Evolutionary conservation across 164 flowering plant genomes (phyloP).

Genomic region (Vitis amurensis): DNA sequence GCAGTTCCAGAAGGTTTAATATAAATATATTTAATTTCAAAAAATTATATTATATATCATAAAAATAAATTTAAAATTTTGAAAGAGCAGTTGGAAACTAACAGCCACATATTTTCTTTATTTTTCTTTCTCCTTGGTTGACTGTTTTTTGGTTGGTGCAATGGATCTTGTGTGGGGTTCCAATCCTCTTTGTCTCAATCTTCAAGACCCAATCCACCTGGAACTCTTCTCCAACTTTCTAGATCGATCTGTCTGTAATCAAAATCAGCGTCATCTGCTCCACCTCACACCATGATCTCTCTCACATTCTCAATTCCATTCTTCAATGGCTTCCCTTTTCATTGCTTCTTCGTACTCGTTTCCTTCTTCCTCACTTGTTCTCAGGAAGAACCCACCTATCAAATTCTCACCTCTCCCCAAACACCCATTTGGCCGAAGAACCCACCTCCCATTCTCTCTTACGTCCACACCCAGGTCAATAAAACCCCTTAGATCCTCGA

Average conservation of each 20-base stretch:
- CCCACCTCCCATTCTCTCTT: slow-evolving; percentile 16
- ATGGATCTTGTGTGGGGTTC: slow-evolving; percentile 4
- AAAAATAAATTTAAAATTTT: no score
- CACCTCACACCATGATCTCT: slow-evolving; percentile 4
- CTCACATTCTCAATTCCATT: not conserved
- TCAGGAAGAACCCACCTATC: slow-evolving; percentile 4
- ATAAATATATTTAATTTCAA: no score
- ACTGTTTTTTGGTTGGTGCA: no score
- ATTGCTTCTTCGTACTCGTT: slow-evolving; percentile 17
- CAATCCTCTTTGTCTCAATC: slow-evolving; percentile 13
- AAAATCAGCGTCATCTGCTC: slow-evolving; percentile 1
- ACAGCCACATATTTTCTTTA: no score
- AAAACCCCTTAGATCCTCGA: slow-evolving; percentile 28
- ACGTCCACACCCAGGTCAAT: slow-evolving; percentile 13
- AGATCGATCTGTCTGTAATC: slow-evolving; percentile 22
- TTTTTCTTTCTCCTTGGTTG: no score
- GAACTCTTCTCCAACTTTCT: slow-evolving; percentile 51
- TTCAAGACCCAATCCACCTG: slow-evolving; percentile 18
- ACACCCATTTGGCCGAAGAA: slow-evolving; percentile 9
- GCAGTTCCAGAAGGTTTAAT: no score
- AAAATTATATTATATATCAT: no score
- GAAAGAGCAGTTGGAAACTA: no score
- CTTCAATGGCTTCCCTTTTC: slow-evolving; percentile 32
- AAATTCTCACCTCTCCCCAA: slow-evolving; percentile 12
- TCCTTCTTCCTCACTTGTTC: slow-evolving; percentile 9